Evolutionary conservation across 2,329 filamentous ascomycete genomes (phyloP).

Genomic region (Ophiosphaerella narmari): DNA sequence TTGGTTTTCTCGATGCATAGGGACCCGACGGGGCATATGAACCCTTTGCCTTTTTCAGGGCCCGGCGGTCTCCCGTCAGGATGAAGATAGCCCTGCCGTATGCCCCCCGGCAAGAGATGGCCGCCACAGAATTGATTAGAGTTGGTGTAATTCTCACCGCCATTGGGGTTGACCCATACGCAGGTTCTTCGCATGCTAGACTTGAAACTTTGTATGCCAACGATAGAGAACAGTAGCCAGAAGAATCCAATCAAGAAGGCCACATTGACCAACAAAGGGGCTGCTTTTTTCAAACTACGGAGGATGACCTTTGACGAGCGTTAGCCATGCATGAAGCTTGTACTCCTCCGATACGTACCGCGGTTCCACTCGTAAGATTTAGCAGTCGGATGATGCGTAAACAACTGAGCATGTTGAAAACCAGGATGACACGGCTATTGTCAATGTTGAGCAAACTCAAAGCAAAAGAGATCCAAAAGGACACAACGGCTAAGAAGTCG

Average conservation of each 20-base stretch:
- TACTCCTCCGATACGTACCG: conserved; percentile 59
- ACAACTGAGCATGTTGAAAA: conserved; percentile 97
- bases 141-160: conserved; percentile 58
- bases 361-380: conserved; percentile 88
- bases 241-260: conserved; percentile 96
- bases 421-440: conserved; percentile 71
- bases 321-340: conserved; percentile 3
- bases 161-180: conserved; percentile 58
- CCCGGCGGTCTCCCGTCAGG: conserved; percentile 45
- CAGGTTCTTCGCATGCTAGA: conserved; percentile 56
- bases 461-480: conserved; percentile 89
- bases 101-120: conserved; percentile 60
- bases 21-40: conserved; percentile 82
- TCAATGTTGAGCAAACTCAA: conserved; percentile 74
- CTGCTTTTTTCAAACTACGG: conserved; percentile 91
- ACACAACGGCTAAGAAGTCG: conserved; percentile 91
- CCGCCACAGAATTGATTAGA: conserved; percentile 83
- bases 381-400: conserved; percentile 90
- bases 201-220: conserved; percentile 92
- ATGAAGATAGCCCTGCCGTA: conserved; percentile 67
- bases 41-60: conserved; percentile 70
- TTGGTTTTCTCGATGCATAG: conserved; percentile 78
- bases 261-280: conserved; percentile 87
- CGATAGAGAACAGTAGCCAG: conserved; percentile 95
- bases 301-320: conserved; percentile 72